Evolutionary conservation across 2,329 filamentous ascomycete species (phyloP), one percentile per base, ranked within the genome.

Genomic region (Fusarium sp.): DNA sequence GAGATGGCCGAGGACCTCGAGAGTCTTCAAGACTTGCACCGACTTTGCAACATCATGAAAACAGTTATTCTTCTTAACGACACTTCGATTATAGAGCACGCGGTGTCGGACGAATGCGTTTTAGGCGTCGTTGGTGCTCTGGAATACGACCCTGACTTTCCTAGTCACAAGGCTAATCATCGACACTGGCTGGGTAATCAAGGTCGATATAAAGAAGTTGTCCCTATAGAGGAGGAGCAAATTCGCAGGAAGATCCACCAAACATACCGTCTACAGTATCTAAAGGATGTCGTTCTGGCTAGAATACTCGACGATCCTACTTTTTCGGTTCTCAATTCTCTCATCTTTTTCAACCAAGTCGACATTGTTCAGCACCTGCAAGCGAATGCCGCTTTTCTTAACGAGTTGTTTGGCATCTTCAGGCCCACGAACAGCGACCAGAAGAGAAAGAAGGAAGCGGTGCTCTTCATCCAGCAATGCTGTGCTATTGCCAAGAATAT

Each of bases 311-410:
- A 99, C 83, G 96, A 99, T 81, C 96, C 96, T 56, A 99, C 96
- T 26, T 99, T 98, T 82, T 97, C 94, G 31, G 95, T 98, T 33
- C 91, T 99, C 74, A 99, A 98, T 84, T 98, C 95, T 57, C 89
- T 98, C 77, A 99, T 99, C 76, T 99, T 98, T 85, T 99, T 97
- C 87, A 96, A 98, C 84, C 96, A 99, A 84, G 95, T 98, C 77
- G 96, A 98, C 80, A 98, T 99, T 80, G 93, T 99, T 56, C 94
- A 96, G 79, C 94, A 98, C 83, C 87, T 99, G n/a, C 95, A 98
- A 82, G 88, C 87, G 33, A 98, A 98, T 78, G 86, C 86, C 2
- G 84, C 84, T 4, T 98, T 98, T 79, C 85, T 98, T 35, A 91
- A 91, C 75, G 94, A 98, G 71, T 88, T 98, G 8, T 99, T 98